Percentiles rank a stretch among this genome's conserved stretches.
phyloP scores from a whole-genome alignment of 805 yeast species.

The Zygosaccharomyces bailii region DNA sequence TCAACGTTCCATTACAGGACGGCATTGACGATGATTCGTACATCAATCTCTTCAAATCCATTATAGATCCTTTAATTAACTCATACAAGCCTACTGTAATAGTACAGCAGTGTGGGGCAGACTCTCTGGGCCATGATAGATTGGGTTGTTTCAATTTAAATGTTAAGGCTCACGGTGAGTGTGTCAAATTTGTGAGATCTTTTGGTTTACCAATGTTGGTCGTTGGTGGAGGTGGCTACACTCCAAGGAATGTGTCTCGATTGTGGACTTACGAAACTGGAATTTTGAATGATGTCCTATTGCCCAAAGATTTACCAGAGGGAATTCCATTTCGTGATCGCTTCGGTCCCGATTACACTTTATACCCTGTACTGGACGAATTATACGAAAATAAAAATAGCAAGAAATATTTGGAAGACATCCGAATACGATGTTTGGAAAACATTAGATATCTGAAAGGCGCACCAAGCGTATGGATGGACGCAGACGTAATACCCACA shows the following conservation, averaged over 20 bases:
- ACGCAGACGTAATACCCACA: conserved; percentile 74
- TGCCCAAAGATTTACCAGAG: conserved; percentile 73
- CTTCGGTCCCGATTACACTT: conserved; percentile 86
- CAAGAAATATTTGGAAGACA: conserved; percentile 75
- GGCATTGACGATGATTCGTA: conserved; percentile 86
- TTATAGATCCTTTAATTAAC: conserved; percentile 84
- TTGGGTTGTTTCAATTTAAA: conserved; percentile 93
- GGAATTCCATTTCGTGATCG: conserved; percentile 72
- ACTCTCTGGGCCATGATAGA: conserved; percentile 91
- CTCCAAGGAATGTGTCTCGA: conserved; percentile 94
- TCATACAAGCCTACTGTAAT: conserved; percentile 92
- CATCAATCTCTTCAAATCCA: conserved; percentile 50
- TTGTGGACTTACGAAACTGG: conserved; percentile 95
- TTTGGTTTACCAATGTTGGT: conserved; percentile 90
- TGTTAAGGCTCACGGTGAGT: conserved; percentile 93
- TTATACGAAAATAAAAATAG: conserved; percentile 82
- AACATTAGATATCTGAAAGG: conserved; percentile 77
- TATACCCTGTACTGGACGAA: conserved; percentile 81
- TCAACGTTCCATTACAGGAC: conserved; percentile 84
- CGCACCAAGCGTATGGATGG: conserved; percentile 93
- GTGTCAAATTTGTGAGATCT: conserved; percentile 81
- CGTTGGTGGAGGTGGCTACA: conserved; percentile 97
- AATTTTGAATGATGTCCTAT: conserved; percentile 69
- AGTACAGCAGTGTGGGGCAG: conserved; percentile 98
- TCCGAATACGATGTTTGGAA: conserved; percentile 72